A percentile compares a stretch with the other conserved stretches of the same genome.
phyloP scores from a whole-genome alignment of 768 basidiomycete genomes.

The Boletus sensibilis region DNA sequence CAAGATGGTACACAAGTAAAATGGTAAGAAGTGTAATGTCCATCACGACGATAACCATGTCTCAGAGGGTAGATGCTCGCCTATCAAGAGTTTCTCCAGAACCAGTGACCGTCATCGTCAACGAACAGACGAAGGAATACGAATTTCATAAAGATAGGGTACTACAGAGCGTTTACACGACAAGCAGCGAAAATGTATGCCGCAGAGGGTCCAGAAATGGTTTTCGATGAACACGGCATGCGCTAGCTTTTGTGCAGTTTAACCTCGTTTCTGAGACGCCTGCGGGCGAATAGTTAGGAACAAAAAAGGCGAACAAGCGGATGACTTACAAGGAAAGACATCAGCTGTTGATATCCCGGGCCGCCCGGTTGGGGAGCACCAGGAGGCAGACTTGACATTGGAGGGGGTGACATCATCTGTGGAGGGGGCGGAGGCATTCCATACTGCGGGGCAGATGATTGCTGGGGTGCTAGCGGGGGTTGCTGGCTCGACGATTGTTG shows the following conservation, averaged over 20 bases:
- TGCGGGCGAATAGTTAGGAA: conserved; percentile 2
- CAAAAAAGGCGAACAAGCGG: background rate
- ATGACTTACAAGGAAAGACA: conserved; percentile 64
- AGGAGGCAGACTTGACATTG: conserved; percentile 40
- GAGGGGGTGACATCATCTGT: conserved; percentile 45
- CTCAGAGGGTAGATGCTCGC: background rate
- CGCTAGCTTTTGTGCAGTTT: background rate
- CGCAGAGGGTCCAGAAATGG: background rate
- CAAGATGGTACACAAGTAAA: background rate
- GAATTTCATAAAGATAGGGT: conserved; percentile 29
- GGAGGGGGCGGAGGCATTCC: conserved; percentile 42
- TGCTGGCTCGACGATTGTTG: conserved; percentile 48
- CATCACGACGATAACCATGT: background rate
- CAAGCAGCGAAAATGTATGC: background rate
- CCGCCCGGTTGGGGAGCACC: conserved; percentile 42
- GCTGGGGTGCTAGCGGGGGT: conserved; percentile 33
- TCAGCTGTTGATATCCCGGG: conserved; percentile 59
- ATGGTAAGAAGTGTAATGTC: background rate
- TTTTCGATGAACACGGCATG: background rate
- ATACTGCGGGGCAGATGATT: conserved; percentile 30
- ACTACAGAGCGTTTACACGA: conserved; percentile 17
- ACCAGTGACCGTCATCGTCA: background rate
- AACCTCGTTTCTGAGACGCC: conserved; percentile 32
- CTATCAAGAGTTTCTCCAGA: background rate
- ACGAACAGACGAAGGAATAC: conserved; percentile 11